Base-by-base conservation (phyloP, 306 rosid species). In the Lablab purpureus region DNA sequence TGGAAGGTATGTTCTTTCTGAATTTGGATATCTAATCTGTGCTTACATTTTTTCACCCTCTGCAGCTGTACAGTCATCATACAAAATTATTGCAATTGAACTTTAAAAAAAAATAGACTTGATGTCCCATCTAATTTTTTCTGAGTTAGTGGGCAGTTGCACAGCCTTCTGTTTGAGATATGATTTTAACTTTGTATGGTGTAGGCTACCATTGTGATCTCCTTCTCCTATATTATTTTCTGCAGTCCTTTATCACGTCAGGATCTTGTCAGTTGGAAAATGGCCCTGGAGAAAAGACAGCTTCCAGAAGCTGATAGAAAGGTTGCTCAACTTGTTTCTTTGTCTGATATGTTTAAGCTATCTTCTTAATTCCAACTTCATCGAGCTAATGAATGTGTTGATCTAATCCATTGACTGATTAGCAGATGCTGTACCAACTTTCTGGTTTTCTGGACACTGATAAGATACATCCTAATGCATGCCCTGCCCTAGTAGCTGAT, bases 221-320 rank as follows among this genome's bases (percentile, higher is more conserved):
- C 73, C 15, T 17, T 79, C 77, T 74, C 76, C 75, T 56, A 11
- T 74, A 34, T 84, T 82, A 25, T 75, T 81, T 81, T 66, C 64
- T 84, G 73, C 94, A 96, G 99, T 83, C 91, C 94, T 68, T 83
- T 93, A 60, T 91, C 99, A 67, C 99, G 99, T 50, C 99, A 96
- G 75, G 98, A 96, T 87, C 98, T 96, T 87, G 93, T 96, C 71
- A 91, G 97, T 68, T 96, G 99, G 99, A 96, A 93, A 88, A 89
- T 93, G 97, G 88, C 96, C 83, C 84, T 96, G 19, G 99, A 96
- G 83, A 96, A 89, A 83, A 85, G 91, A 77, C 94, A 83, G 81
- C 94, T 96, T 74, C 99, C 96, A n/a, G 94, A 87, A 78, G 98
- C 97, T 51, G 92, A 91, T 88, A 85, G 91, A 82, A 90, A 93